Evolutionary conservation across 176 grass and related monocot species (phyloP).

Genomic region (Ensete glaucum): DNA sequence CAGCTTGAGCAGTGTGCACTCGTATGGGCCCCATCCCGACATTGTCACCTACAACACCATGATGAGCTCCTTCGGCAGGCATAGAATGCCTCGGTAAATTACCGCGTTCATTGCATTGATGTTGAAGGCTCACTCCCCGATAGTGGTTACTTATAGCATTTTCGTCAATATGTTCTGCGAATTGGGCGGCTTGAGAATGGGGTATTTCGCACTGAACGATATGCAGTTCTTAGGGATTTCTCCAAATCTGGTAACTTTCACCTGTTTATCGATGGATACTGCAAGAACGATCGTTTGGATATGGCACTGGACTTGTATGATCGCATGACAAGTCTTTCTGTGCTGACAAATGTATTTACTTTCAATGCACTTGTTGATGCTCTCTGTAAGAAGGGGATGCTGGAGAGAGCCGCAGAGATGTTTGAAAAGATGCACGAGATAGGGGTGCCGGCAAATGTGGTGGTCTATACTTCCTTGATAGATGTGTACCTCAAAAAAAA

Average conservation of each 20-base stretch:
- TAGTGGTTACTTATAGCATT: slow-evolving; percentile 3
- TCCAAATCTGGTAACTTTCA: slow-evolving; percentile 11
- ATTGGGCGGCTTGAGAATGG: background rate
- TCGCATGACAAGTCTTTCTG: background rate
- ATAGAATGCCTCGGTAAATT: background rate
- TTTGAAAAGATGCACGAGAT: background rate
- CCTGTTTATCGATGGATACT: too few species aligned
- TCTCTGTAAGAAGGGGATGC: slow-evolving; percentile 4
- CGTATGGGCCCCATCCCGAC: background rate
- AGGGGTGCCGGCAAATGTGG: too few species aligned
- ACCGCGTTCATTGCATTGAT: background rate
- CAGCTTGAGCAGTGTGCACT: background rate
- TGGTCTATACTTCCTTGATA: too few species aligned
- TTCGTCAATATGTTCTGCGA: slow-evolving; percentile 1
- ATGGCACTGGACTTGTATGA: background rate
- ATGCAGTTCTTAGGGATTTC: background rate
- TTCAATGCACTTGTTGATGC: background rate
- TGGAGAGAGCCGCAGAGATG: slow-evolving; percentile 1
- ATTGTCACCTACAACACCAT: slow-evolving; percentile 7
- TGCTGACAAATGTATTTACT: background rate
- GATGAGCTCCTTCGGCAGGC: background rate
- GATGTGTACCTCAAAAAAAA: too few species aligned
- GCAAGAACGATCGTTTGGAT: background rate
- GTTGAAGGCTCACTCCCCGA: too few species aligned
- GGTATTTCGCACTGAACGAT: too few species aligned